These are phyloP conservation scores for Drechslerella dactyloides DNA, from an alignment of 2,329 filamentous ascomycete genomes.

Conservation along the genomic window DNA sequence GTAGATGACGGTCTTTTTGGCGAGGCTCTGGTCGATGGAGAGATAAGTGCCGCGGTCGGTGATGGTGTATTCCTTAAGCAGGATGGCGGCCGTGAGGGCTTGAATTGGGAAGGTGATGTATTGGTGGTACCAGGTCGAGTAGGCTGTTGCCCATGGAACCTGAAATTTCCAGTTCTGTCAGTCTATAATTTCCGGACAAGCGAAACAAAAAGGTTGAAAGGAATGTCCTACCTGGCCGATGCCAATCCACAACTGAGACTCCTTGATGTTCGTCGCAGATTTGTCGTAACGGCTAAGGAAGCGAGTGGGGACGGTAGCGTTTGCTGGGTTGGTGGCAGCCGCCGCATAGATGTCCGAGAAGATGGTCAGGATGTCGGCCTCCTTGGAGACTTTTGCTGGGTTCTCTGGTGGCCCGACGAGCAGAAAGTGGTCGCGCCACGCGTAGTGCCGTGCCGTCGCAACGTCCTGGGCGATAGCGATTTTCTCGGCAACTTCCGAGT, in stretches of 20 bases:
- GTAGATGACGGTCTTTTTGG: conserved; percentile 58
- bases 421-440: conserved; percentile 62
- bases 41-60: conserved; percentile 62
- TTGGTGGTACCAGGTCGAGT: conserved; percentile 62
- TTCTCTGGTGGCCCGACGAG: conserved; percentile 58
- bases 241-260: conserved; percentile 60
- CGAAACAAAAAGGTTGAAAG: neutral
- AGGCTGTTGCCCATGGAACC: conserved; percentile 61
- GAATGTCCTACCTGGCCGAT: conserved; percentile 59
- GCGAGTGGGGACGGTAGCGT: conserved; percentile 56
- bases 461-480: conserved; percentile 60
- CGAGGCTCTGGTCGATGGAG: conserved; percentile 57
- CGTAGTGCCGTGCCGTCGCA: conserved; percentile 58
- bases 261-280: conserved; percentile 63
- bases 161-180: conserved; percentile 36
- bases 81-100: conserved; percentile 60
- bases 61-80: conserved; percentile 61
- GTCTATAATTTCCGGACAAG: neutral
- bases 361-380: conserved; percentile 57
- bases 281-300: conserved; percentile 62
- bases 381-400: conserved; percentile 56
- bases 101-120: conserved; percentile 61
- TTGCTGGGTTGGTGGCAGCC: conserved; percentile 56
- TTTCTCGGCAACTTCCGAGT: conserved; percentile 59
- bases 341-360: conserved; percentile 57